A percentile compares a stretch with the other conserved stretches of the same genome.
Evolutionary conservation across 1,139 yeast genomes (phyloP).

Genomic region (Hyphopichia wangnamkhiaoensis): DNA sequence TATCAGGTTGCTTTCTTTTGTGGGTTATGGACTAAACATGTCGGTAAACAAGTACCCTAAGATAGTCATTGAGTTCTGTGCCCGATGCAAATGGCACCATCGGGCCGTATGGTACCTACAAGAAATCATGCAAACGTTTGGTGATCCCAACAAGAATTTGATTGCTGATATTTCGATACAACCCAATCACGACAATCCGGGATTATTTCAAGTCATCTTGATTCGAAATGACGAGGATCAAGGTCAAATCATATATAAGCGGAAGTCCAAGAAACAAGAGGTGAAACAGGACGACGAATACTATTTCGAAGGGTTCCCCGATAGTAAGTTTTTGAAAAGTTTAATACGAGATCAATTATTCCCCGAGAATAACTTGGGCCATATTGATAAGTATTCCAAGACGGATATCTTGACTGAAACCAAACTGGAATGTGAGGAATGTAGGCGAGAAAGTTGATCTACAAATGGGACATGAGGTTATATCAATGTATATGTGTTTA

Average conservation of each 20-base stretch:
- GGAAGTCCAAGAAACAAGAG: conserved; percentile 35
- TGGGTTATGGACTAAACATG: neutral
- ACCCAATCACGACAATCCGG: conserved; percentile 41
- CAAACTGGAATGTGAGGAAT: conserved; percentile 2
- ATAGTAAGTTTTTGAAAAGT: conserved; percentile 41
- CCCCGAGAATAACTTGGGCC: conserved; percentile 35
- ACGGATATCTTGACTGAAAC: conserved; percentile 3
- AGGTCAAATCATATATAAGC: conserved; percentile 32
- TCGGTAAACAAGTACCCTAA: conserved; percentile 21
- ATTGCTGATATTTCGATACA: conserved; percentile 41
- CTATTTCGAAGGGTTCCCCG: conserved; percentile 49
- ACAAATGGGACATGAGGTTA: too few species aligned
- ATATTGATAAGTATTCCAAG: conserved; percentile 26
- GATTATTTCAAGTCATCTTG: conserved; percentile 35
- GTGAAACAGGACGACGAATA: conserved; percentile 29
- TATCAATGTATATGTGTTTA: neutral
- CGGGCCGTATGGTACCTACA: conserved; percentile 50
- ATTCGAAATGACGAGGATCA: conserved; percentile 9
- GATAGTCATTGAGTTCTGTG: conserved; percentile 42
- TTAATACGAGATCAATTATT: conserved; percentile 33
- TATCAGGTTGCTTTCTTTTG: too few species aligned
- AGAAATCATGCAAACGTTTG: conserved; percentile 46
- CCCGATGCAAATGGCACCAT: conserved; percentile 50
- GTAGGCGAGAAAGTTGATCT: too few species aligned
- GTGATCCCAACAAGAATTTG: conserved; percentile 22